These are phyloP conservation scores for Erodium texanum DNA, from an alignment of 441 rosid genomes.

Conservation along the genomic window DNA sequence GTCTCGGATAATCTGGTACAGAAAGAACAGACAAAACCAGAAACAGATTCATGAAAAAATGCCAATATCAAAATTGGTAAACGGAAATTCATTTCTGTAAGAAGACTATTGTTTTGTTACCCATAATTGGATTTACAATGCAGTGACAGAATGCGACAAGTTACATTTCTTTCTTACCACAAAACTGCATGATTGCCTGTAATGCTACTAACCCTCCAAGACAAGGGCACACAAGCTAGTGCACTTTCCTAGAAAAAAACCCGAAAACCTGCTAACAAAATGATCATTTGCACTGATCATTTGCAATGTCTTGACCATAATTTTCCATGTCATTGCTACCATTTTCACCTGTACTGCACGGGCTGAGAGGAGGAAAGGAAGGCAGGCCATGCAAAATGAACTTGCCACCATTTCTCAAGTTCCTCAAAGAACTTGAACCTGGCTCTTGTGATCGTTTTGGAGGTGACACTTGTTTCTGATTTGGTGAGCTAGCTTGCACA, in stretches of 20 bases:
- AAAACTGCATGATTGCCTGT: background rate
- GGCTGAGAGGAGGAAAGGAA: conserved; percentile 30
- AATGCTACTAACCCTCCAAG: too few relatives aligned
- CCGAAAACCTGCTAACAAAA: background rate
- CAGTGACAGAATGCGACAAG: too few relatives aligned
- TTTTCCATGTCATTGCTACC: conserved; percentile 10
- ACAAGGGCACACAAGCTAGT: background rate
- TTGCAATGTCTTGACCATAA: background rate
- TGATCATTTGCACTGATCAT: conserved; percentile 11
- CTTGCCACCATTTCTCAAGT: conserved; percentile 21
- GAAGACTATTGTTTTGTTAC: background rate
- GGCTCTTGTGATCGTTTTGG: conserved; percentile 17
- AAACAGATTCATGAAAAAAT: too few relatives aligned
- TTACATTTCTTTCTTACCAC: background rate
- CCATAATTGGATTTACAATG: background rate
- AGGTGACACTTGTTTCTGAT: conserved; percentile 24
- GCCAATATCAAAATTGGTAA: background rate
- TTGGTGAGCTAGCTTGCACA: conserved; percentile 16
- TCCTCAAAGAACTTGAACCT: conserved; percentile 16
- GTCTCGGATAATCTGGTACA: too few relatives aligned
- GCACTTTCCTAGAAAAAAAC: background rate
- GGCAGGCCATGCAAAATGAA: conserved; percentile 18
- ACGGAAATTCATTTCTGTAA: background rate
- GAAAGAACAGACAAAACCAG: too few relatives aligned
- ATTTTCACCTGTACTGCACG: conserved; percentile 17